Conservation (phyloP, 495 filamentous ascomycete species). For the Aspergillus biplanus region DNA sequence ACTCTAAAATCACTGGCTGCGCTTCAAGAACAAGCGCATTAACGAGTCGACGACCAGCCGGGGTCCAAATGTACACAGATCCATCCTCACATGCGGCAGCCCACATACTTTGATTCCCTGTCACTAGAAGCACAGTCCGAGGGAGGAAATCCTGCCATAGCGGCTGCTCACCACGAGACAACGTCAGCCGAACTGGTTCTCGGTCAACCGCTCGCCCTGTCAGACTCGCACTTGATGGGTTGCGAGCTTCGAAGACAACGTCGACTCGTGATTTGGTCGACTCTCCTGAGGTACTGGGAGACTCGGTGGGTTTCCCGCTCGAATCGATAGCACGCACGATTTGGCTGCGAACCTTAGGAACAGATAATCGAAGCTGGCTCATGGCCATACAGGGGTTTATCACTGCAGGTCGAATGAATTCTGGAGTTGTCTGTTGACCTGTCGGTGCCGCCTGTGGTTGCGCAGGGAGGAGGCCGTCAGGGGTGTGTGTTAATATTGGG, state of each 20-base stretch:
- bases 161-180: conserved; percentile 78
- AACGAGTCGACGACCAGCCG: conserved; percentile 83
- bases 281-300: conserved; percentile 53
- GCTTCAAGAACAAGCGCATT: conserved; percentile 87
- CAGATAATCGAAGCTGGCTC: conserved; percentile 85
- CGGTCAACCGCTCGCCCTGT: conserved; percentile 62
- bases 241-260: conserved; percentile 73
- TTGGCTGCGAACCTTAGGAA: conserved; percentile 82
- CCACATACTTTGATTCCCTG: conserved; percentile 90
- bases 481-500: conserved; percentile 73
- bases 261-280: conserved; percentile 64
- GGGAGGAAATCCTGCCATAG: conserved; percentile 96
- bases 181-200: conserved; percentile 81
- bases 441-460: conserved; percentile 53
- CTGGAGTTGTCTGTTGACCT: conserved; percentile 74
- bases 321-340: conserved; percentile 63
- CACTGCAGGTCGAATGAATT: conserved; percentile 86
- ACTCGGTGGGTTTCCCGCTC: conserved; percentile 49
- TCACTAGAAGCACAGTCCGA: conserved; percentile 77
- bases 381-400: conserved; percentile 76
- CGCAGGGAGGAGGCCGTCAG: conserved; percentile 75
- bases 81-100: conserved; percentile 92
- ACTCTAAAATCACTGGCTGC: conserved; percentile 91
- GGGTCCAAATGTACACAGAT: conserved; percentile 90
- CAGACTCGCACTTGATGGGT: conserved; percentile 61